These are phyloP conservation scores for Neurospora discreta DNA, from an alignment of 495 filamentous ascomycete species.

Conservation along the genomic window DNA sequence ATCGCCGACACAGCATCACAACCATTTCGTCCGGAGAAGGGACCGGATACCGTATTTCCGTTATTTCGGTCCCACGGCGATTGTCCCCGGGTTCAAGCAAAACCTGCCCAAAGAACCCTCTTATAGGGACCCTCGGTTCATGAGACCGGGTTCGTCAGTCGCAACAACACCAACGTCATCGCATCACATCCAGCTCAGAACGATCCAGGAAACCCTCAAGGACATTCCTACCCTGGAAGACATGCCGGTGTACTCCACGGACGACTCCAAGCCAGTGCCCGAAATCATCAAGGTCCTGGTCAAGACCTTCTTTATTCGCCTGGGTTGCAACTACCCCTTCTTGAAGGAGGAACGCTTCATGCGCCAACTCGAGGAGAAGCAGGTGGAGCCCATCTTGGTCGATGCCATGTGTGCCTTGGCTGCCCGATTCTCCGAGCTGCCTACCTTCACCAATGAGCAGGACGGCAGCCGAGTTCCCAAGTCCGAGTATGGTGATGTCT, in stretches of 20 bases:
- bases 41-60: constrained; percentile 74
- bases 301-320: constrained; percentile 64
- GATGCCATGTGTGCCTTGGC: constrained; percentile 73
- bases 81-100: constrained; percentile 85
- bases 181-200: constrained; percentile 25
- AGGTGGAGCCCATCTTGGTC: constrained; percentile 75
- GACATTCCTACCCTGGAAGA: constrained; percentile 57
- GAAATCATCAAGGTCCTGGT: constrained; percentile 62
- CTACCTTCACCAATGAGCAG: constrained; percentile 45
- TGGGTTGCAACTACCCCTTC: constrained; percentile 78
- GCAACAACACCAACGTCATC: constrained; percentile 9
- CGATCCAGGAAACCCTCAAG: constrained; percentile 43
- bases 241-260: constrained; percentile 68
- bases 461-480: constrained; percentile 39
- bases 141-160: background rate
- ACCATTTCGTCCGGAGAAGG: constrained; percentile 27
- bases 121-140: background rate
- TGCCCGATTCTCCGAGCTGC: constrained; percentile 67
- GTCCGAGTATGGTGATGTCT: constrained; percentile 57
- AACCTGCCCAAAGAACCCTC: constrained; percentile 43
- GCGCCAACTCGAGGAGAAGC: constrained; percentile 60
- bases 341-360: constrained; percentile 58
- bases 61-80: constrained; percentile 81
- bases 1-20: constrained; percentile 31
- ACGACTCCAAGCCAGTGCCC: constrained; percentile 53